Base-by-base conservation (phyloP, 2,329 filamentous ascomycete genomes). In the Ophiostoma ulmi region DNA sequence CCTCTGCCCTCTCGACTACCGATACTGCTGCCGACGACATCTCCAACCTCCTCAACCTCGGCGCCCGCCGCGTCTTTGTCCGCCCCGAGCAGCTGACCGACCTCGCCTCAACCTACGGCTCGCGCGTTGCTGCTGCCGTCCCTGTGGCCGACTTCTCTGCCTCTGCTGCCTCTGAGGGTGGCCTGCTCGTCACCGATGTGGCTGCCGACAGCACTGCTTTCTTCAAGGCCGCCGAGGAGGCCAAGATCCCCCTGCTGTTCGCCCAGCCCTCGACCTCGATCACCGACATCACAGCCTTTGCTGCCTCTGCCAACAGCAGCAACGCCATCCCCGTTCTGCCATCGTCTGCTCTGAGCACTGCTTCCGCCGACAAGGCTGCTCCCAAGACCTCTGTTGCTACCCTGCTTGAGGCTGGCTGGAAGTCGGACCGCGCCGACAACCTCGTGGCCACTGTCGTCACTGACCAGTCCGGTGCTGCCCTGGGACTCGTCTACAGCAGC, bases 401-500 rank as follows among this genome's bases (percentile, higher is more conserved):
- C 76, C 81, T 97, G 39, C 84, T 98, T 73, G 86, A 92, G 68
- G 85, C 87, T 2, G 88, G 89, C 74, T 93, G 93, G 80, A 90
- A 86, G 73, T 92, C 91, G 55, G 95, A 99, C 79, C 87, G 93
- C 73, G 80, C 88, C 4, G 96, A 97, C 77, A 90, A 91, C 10
- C 85, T 99, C 10, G 88, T 97, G 75, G 90, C 95, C 1, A 99
- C 95, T 0, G 87, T 97, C 4, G 95, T 99, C 8, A 93, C 91
- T 0, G 93, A 99, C 78, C 92, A 97, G 83, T 84, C 90, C 67
- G 94, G 93, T 1, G 84, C 91, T 26, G 92, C 93, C 10, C 83
- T 99, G 17, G 95, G 95, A 0, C 82, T 99, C 74, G 95, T 97
- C 22, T 99, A 97, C 84, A 97, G 94, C 80, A 97, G 92, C 77